A percentile compares a stretch with the other conserved stretches of the same genome.
Evolutionary conservation across 345 rosid genomes (phyloP).

Genomic region (Gynandropsis gynandra): DNA sequence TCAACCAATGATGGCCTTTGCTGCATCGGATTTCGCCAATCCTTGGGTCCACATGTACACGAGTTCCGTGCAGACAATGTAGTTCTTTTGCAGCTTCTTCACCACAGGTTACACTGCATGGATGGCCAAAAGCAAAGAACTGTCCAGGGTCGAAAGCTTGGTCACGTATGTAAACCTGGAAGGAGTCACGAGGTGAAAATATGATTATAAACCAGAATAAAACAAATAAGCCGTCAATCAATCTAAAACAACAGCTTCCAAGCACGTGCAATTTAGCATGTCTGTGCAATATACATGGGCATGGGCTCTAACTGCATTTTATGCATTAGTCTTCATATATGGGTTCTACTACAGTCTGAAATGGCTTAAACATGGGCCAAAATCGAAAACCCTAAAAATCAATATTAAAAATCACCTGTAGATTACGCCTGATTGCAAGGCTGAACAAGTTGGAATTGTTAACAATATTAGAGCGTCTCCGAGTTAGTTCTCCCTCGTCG

Average conservation of each 20-base stretch:
- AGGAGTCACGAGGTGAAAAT: constrained; percentile 8
- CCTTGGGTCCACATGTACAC: constrained; percentile 24
- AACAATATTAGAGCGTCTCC: constrained; percentile 68
- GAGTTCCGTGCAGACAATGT: constrained; percentile 32
- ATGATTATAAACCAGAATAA: neutral
- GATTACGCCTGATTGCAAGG: constrained; percentile 52
- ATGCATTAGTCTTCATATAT: constrained; percentile 10
- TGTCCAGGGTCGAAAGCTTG: constrained; percentile 71
- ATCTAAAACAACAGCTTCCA: constrained; percentile 4
- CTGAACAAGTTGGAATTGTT: constrained; percentile 66
- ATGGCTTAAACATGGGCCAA: constrained; percentile 14
- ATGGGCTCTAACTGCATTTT: constrained; percentile 15
- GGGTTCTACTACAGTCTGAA: constrained; percentile 6
- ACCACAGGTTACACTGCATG: constrained; percentile 57
- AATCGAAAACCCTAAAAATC: constrained; percentile 5
- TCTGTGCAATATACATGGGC: constrained; percentile 2
- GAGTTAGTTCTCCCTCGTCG: constrained; percentile 83
- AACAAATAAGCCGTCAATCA: constrained; percentile 15
- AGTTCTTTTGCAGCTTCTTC: constrained; percentile 33
- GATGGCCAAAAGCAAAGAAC: constrained; percentile 73
- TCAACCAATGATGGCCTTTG: constrained; percentile 76
- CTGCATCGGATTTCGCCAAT: constrained; percentile 58
- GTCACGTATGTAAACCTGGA: constrained; percentile 83
- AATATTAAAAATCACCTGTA: constrained; percentile 49
- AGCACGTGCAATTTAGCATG: constrained; percentile 1